Percentiles rank a stretch among this genome's conserved stretches.
These are phyloP conservation scores for Ascoidea rubescens DNA, from an alignment of 805 yeast species.

Conservation along the genomic window DNA sequence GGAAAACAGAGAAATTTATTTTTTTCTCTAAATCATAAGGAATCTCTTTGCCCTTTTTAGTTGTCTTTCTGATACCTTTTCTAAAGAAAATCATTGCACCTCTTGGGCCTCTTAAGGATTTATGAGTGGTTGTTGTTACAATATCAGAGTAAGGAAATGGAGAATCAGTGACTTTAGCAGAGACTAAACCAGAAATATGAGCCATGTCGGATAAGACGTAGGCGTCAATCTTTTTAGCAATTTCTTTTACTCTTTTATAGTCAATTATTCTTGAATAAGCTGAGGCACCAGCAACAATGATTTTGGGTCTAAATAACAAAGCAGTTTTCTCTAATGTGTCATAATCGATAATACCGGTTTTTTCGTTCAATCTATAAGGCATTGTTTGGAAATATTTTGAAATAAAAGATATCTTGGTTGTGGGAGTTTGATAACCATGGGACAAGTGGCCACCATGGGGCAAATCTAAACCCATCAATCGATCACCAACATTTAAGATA, in stretches of 20 bases:
- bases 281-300: slow-evolving; percentile 94
- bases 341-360: slow-evolving; percentile 91
- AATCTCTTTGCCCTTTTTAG: slow-evolving; percentile 84
- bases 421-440: slow-evolving; percentile 94
- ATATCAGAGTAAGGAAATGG: slow-evolving; percentile 97
- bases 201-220: slow-evolving; percentile 97
- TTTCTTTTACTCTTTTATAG: slow-evolving; percentile 90
- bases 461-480: slow-evolving; percentile 94
- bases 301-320: slow-evolving; percentile 85
- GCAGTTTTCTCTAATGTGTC: slow-evolving; percentile 91
- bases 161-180: slow-evolving; percentile 90
- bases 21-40: slow-evolving; percentile 85
- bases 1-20: slow-evolving; percentile 97
- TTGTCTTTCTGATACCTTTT: slow-evolving; percentile 80
- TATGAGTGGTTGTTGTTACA: slow-evolving; percentile 97
- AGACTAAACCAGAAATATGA: slow-evolving; percentile 89
- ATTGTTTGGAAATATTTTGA: slow-evolving; percentile 96
- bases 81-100: slow-evolving; percentile 99
- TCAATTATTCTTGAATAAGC: slow-evolving; percentile 96
- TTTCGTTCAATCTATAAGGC: slow-evolving; percentile 91
- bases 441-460: slow-evolving; percentile 99
- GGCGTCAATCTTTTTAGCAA: slow-evolving; percentile 96
- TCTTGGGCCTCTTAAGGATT: slow-evolving; percentile 97
- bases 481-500: slow-evolving; percentile 85
- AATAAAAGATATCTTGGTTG: slow-evolving; percentile 82